A percentile compares a stretch with the other conserved stretches of the same genome.
These are phyloP conservation scores for Alloteropsis semialata DNA, from an alignment of 176 grass and related monocot species.

Conservation along the genomic window DNA sequence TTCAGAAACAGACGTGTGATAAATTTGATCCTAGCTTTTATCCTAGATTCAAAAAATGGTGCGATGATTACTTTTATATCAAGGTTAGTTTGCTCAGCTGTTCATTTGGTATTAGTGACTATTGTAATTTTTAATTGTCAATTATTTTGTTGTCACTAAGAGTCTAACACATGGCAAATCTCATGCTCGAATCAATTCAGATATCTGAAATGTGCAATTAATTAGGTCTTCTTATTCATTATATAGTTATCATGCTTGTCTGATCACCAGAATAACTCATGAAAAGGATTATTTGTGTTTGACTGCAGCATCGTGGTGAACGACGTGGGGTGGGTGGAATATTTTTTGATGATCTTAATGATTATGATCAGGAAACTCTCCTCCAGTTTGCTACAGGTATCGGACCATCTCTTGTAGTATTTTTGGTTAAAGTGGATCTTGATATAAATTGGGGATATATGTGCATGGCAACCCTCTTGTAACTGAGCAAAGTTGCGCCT, in stretches of 20 bases:
- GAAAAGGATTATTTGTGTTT: neutral
- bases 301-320: slow-evolving; percentile 81
- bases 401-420: neutral
- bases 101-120: neutral
- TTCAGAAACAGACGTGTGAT: slow-evolving; percentile 95
- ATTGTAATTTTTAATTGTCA: neutral
- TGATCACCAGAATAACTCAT: neutral
- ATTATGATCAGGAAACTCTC: slow-evolving; percentile 98
- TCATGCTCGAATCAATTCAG: neutral
- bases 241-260: neutral
- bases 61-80: slow-evolving; percentile 98
- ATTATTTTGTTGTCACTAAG: neutral
- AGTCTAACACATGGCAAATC: neutral
- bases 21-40: slow-evolving; percentile 94
- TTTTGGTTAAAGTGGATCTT: neutral
- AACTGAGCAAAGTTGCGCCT: neutral
- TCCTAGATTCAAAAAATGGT: slow-evolving; percentile 99
- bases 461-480: neutral
- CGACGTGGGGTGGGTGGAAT: slow-evolving; percentile 93
- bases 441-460: neutral
- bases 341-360: slow-evolving; percentile 96
- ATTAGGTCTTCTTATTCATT: neutral
- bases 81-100: slow-evolving; percentile 58
- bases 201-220: neutral
- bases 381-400: slow-evolving; percentile 83